Percentiles rank a stretch among this genome's conserved stretches.
Conservation (phyloP, 2,329 filamentous ascomycete genomes). For the Diaporthe citriasiana region DNA sequence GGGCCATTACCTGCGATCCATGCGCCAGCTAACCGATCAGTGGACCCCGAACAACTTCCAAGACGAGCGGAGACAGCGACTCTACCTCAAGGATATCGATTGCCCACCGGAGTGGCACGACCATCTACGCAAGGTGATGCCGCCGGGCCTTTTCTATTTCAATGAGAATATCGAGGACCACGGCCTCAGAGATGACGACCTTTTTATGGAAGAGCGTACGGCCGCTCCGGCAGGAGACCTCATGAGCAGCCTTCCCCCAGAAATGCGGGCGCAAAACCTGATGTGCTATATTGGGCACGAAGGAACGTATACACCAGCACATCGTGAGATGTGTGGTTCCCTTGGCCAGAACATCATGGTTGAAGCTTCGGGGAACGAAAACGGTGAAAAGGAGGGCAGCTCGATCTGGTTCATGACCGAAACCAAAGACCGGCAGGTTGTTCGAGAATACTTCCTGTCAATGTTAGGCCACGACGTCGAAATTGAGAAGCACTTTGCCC, state of each 20-base stretch:
- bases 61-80: slow-evolving; percentile 83
- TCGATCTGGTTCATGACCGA: slow-evolving; percentile 99
- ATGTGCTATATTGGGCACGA: slow-evolving; percentile 99
- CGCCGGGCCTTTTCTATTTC: slow-evolving; percentile 87
- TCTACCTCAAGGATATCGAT: slow-evolving; percentile 98
- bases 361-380: slow-evolving; percentile 80
- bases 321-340: slow-evolving; percentile 97
- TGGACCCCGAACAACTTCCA: slow-evolving; percentile 83
- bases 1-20: slow-evolving; percentile 89
- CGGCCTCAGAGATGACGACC: slow-evolving; percentile 51
- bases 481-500: slow-evolving; percentile 96
- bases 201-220: slow-evolving; percentile 63
- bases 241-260: slow-evolving; percentile 89
- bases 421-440: slow-evolving; percentile 88
- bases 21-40: slow-evolving; percentile 86
- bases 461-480: slow-evolving; percentile 96
- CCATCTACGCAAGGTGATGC: slow-evolving; percentile 82
- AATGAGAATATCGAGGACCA: slow-evolving; percentile 79
- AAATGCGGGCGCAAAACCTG: slow-evolving; percentile 94
- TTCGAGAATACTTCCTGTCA: slow-evolving; percentile 94
- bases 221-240: slow-evolving; percentile 86
- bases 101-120: slow-evolving; percentile 90
- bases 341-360: slow-evolving; percentile 99
- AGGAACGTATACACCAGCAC: slow-evolving; percentile 94
- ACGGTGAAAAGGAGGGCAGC: slow-evolving; percentile 85